phyloP scores from a whole-genome alignment of 2,329 filamentous ascomycete species.

The Lasiodiplodia hormozganensis region DNA sequence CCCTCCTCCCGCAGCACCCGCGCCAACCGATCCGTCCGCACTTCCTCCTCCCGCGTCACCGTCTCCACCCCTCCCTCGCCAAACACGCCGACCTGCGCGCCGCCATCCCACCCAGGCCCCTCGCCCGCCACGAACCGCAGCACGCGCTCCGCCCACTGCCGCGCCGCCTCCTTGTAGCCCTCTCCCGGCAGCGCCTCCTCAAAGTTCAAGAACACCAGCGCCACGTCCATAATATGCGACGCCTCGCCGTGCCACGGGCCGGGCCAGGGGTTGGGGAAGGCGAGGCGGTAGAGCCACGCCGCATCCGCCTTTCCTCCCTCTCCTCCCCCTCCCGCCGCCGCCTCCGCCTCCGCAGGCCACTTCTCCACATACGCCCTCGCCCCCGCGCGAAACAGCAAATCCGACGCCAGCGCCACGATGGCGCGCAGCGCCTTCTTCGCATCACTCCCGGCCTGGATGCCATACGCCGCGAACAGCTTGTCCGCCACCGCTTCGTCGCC shows the following conservation, averaged over 20 bases:
- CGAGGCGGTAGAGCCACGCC: conserved; percentile 42
- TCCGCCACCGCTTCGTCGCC: conserved; percentile 27
- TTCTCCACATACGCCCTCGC: conserved; percentile 55
- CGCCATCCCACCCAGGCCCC: conserved; percentile 34
- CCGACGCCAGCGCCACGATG: neutral
- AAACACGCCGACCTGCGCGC: conserved; percentile 13
- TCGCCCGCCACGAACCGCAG: conserved; percentile 43
- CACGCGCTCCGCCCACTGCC: conserved; percentile 40
- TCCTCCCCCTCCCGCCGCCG: conserved; percentile 34
- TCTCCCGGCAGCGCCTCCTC: conserved; percentile 38
- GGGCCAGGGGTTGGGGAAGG: conserved; percentile 45
- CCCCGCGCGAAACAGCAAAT: conserved; percentile 48
- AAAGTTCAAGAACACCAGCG: conserved; percentile 45
- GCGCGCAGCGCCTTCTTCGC: conserved; percentile 42
- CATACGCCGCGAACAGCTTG: conserved; percentile 49
- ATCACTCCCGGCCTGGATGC: conserved; percentile 42
- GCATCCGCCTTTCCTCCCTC: neutral
- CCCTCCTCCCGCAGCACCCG: conserved; percentile 5
- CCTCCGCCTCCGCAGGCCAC: conserved; percentile 53
- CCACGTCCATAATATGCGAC: conserved; percentile 44
- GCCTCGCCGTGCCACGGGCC: conserved; percentile 43
- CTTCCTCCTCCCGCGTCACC: neutral
- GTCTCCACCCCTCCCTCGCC: neutral
- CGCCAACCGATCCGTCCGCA: conserved; percentile 5
- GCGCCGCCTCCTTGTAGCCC: conserved; percentile 35